Percentiles rank a stretch among this genome's conserved stretches.
These are phyloP conservation scores for Lipomyces starkeyi DNA, from an alignment of 805 yeast genomes.

Conservation along the genomic window DNA sequence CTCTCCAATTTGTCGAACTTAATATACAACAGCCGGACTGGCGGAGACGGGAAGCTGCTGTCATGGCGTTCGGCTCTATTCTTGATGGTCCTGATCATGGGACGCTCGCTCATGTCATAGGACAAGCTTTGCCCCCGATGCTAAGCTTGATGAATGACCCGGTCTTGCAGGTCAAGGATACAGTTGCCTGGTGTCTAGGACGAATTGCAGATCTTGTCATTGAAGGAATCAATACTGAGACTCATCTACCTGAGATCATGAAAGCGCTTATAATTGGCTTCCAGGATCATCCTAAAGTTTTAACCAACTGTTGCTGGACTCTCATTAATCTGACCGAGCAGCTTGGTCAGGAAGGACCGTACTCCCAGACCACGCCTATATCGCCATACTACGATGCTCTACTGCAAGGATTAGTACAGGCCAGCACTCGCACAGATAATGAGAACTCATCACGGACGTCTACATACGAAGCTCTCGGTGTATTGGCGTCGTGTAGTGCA, in stretches of 20 bases:
- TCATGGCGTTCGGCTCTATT: constrained; percentile 98
- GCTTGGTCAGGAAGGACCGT: constrained; percentile 59
- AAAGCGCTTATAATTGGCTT: constrained; percentile 80
- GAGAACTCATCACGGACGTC: constrained; percentile 90
- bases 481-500: constrained; percentile 78
- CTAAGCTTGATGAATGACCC: constrained; percentile 75
- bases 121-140: constrained; percentile 84
- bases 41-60: constrained; percentile 95
- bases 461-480: constrained; percentile 92
- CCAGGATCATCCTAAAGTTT: constrained; percentile 87
- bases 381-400: constrained; percentile 74
- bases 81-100: constrained; percentile 67
- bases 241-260: constrained; percentile 72
- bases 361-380: constrained; percentile 61
- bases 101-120: constrained; percentile 68
- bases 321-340: constrained; percentile 90
- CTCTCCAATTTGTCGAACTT: constrained; percentile 79
- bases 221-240: constrained; percentile 70
- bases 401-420: constrained; percentile 70
- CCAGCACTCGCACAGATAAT: constrained; percentile 76
- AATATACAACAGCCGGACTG: constrained; percentile 68
- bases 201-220: constrained; percentile 88
- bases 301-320: constrained; percentile 98
- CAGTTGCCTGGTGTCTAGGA: constrained; percentile 98
- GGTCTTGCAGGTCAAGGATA: constrained; percentile 85